Evolutionary conservation across 495 filamentous ascomycete species (phyloP).

Genomic region (Rusavskia elegans): DNA sequence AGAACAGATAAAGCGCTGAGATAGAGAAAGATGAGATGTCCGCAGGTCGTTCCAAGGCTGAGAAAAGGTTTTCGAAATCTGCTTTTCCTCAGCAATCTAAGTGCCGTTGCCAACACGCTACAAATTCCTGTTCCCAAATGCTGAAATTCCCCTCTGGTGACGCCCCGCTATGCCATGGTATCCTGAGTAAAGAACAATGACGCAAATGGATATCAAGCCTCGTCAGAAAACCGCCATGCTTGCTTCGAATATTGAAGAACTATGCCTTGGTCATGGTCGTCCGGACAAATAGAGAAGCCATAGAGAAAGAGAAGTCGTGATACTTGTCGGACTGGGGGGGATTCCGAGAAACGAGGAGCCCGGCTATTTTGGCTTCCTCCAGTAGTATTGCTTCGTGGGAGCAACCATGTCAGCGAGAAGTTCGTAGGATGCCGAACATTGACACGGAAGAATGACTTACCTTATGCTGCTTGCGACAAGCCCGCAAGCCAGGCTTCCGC

Average conservation of each 20-base stretch:
- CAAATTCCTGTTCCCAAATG: background rate
- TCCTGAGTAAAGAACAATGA: background rate
- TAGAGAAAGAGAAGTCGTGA: background rate
- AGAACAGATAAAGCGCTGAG: no score
- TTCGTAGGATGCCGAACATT: slow-evolving; percentile 1
- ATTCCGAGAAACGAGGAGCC: no score
- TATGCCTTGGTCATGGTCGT: no score
- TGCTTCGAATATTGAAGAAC: no score
- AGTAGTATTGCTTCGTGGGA: slow-evolving; percentile 69
- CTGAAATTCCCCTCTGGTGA: background rate
- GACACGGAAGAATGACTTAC: slow-evolving; percentile 30
- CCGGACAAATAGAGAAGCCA: no score
- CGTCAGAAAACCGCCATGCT: no score
- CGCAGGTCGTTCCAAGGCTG: no score
- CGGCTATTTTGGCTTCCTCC: slow-evolving; percentile 54
- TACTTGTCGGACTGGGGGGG: no score
- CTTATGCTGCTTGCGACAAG: slow-evolving; percentile 91
- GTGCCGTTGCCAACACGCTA: no score
- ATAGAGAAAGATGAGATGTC: no score
- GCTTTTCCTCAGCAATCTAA: no score
- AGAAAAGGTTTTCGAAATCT: no score
- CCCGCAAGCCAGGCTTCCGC: slow-evolving; percentile 72
- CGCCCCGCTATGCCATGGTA: background rate
- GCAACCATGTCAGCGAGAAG: background rate
- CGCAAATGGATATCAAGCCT: background rate